Evolutionary conservation across 2,329 filamentous ascomycete genomes (phyloP), one percentile per base, ranked within the genome.

Genomic region (Fusarium sp.): DNA sequence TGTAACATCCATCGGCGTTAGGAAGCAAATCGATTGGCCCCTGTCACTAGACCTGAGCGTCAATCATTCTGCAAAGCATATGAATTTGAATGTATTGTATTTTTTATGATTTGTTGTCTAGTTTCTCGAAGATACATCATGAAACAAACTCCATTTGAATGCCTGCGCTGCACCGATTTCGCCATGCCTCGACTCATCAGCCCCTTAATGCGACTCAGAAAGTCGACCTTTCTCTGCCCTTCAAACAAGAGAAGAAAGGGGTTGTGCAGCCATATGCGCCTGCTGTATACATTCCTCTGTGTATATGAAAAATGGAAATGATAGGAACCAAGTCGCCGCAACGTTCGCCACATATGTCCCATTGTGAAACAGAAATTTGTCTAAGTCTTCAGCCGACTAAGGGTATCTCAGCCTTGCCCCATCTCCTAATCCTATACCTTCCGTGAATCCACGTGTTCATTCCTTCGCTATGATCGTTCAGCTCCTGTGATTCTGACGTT

Each of bases 301-400:
- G 45, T 67, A 42, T 64, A 60, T 74, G 66, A 61, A 65, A 75
- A 63, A 25, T 60, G 57, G 48, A 48, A 66, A 70, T 60, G 48
- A 71, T 63, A 68, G 62, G 57, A 73, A 65, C 67, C 64, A 65
- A 66, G 55, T 63, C 33, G 63, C 62, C 58, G 52, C 49, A 54
- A 54, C 38, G 48, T 63, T 58, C 73, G 67, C 63, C 68, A n/a
- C 45, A 16, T 69, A 64, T 73, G 71, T 69, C 60, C 64, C 45
- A 48, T 64, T 51, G 56, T 74, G 69, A 77, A 79, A 73, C 71
- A 64, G 72, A 73, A 74, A 74, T 75, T 63, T 77, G 76, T 82
- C 79, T 82, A 82, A 80, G 74, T 77, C 77, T 80, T 77, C 75
- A 78, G 72, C 70, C 78, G 73, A 79, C 70, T 72, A 77, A 78